Base-by-base conservation (phyloP, 176 grass and related monocot species). In the Phyllostachys edulis region DNA sequence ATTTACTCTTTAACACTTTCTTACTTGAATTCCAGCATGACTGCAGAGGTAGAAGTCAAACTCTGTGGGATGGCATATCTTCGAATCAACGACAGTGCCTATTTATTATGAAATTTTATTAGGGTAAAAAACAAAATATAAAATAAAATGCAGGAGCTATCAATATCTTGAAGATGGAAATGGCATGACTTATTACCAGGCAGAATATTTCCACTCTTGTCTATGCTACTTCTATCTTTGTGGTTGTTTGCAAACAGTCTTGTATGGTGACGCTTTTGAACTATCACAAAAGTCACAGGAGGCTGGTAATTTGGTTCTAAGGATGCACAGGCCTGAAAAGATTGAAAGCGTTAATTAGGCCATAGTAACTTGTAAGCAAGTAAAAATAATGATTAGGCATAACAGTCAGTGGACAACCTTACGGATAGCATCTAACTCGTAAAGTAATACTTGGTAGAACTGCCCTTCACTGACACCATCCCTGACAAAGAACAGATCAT, bases 291-390 rank as follows among this genome's bases (percentile, higher is more conserved):
- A 7, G 89, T 94, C 10, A 91, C 92, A 26, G 86, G 89, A 44
- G 92, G 92, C 52, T 91, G 92, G 80, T 94, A 94, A 80, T 94
- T 91, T 86, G 86, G 86, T 80, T 94, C 92, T 18, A 94, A 76
- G 21, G 92, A 94, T 21, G 89, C 89, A 78, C 92, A 94, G 45
- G 92, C 92, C 92, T 94, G 40, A 84, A 71, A 86, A 23, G 55
- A 50, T 56, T 23, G 40, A 42, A 77, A 63, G 4, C 3, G 34
- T 39, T 12, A 39, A 69, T 69, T 20, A 81, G 47, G 20, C 37
- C 9, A 81, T 5, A 56, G 13, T 37, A 55, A 12, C 4, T 26
- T 63, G 16, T 63, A 63, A 32, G 57, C 15, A 56, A 18, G 64
- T 41, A 23, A 16, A 36, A 36, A 51, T 51, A 69, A 69, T 27